Conservation (phyloP, 108 stramenopile genomes). For the Asterionellopsis glacialis region DNA sequence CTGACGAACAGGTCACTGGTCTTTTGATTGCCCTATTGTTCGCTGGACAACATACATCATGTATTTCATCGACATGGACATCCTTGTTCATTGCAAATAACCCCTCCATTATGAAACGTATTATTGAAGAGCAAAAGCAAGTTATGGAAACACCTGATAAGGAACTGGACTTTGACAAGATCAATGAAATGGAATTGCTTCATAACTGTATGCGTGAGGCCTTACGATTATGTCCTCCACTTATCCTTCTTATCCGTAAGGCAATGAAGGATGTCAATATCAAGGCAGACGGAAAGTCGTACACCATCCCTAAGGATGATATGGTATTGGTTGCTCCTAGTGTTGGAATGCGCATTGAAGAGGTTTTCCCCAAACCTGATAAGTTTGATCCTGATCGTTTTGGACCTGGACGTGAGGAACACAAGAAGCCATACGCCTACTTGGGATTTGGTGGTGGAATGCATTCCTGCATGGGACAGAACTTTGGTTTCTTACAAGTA, state of each 20-base stretch:
- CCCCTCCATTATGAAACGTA: slow-evolving; percentile 69
- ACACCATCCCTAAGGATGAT: slow-evolving; percentile 87
- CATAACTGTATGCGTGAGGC: slow-evolving; percentile 96
- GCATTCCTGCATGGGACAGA: slow-evolving; percentile 99
- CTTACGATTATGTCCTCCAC: slow-evolving; percentile 94
- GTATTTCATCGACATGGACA: slow-evolving; percentile 97
- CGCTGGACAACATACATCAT: slow-evolving; percentile 99
- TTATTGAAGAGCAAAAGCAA: slow-evolving; percentile 79
- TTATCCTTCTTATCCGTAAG: slow-evolving; percentile 96
- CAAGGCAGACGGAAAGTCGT: slow-evolving; percentile 61
- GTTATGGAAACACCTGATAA: slow-evolving; percentile 23
- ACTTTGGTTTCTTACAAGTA: slow-evolving; percentile 98
- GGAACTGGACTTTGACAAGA: slow-evolving; percentile 61
- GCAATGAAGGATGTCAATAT: slow-evolving; percentile 84
- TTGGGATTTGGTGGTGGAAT: slow-evolving; percentile 98
- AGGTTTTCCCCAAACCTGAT: slow-evolving; percentile 89
- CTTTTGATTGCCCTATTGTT: slow-evolving; percentile 97
- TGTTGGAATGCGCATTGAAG: slow-evolving; percentile 88
- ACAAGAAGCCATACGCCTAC: slow-evolving; percentile 93
- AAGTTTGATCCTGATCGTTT: slow-evolving; percentile 97
- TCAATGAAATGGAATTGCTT: slow-evolving; percentile 86
- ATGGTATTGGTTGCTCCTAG: slow-evolving; percentile 91
- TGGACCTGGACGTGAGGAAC: slow-evolving; percentile 91
- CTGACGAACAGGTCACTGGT: slow-evolving; percentile 95
- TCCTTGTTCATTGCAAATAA: slow-evolving; percentile 82